Evolutionary conservation across 768 basidiomycete species (phyloP), one percentile per base, ranked within the genome.

Genomic region (Mycena latifolia): DNA sequence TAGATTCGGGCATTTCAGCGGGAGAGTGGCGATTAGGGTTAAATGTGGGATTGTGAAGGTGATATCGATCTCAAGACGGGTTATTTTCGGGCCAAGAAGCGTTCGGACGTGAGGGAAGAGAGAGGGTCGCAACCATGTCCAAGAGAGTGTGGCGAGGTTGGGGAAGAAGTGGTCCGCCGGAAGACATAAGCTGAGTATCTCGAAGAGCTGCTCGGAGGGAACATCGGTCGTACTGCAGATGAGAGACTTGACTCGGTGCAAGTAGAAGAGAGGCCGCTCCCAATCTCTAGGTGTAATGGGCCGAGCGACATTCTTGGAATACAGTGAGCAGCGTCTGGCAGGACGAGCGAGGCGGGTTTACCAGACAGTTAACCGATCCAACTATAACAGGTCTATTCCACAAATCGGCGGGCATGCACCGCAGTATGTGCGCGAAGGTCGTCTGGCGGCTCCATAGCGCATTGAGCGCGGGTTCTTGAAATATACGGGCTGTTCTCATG

Each of bases 241-340:
- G n/a, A 56, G 41, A n/a, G 11, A n/a, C n/a, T 28, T 45, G 11
- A 56, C 28, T 28, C 55, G 39, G n/a, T 14, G 9, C 27, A 56
- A 18, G 15, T 56, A 56, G 28, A 45, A 45, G 5, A 56, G 29
- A 4, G 55, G 55, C 6, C 55, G 55, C 27, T 56, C 55, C 41
- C 55, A 56, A 24, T 56, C 55, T 22, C 28, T 11, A 22, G 55
- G 20, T 20, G 20, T n/a, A 17, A 56, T 56, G 1, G 55, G 55
- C 8, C 55, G 55, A 24, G 9, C 9, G 17, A 29, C 28, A 14
- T 31, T 18, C 55, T 54, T n/a, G n/a, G n/a, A 12, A 54, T 2
- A 7, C 52, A 54, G 12, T 25, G 24, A 54, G n/a, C n/a, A n/a
- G n/a, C n/a, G n/a, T n/a, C n/a, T n/a, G n/a, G n/a, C n/a, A n/a